Evolutionary conservation across 306 rosid species (phyloP).

Genomic region (Vigna hirtella): DNA sequence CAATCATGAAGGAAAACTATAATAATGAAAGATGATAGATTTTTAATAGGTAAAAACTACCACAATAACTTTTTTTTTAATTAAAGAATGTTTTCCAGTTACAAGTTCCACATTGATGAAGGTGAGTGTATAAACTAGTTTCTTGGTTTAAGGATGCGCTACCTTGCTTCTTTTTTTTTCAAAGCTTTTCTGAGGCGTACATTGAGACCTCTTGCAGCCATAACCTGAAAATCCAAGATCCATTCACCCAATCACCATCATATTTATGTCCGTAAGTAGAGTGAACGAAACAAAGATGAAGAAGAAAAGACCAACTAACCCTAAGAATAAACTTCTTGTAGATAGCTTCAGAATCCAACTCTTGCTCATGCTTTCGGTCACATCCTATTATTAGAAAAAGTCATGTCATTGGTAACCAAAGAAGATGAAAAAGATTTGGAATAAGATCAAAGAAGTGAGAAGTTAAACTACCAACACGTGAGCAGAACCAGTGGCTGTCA

Average conservation of each 20-base stretch:
- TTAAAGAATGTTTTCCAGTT: no score
- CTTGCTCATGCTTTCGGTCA: constrained; percentile 84
- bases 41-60: no score
- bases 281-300: constrained; percentile 29
- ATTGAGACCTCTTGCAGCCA: constrained; percentile 98
- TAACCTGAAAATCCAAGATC: constrained; percentile 63
- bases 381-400: constrained; percentile 60
- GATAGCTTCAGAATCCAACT: constrained; percentile 75
- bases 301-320: constrained; percentile 53
- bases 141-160: background rate
- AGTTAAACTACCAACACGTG: constrained; percentile 68
- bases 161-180: constrained; percentile 62
- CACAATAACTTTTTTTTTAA: no score
- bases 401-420: background rate
- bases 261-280: constrained; percentile 7
- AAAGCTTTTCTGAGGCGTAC: constrained; percentile 66
- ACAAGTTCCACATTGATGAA: no score
- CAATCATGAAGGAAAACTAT: no score
- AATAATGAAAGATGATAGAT: no score
- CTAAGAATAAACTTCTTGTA: constrained; percentile 82
- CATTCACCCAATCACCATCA: background rate
- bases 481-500: constrained; percentile 93
- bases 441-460: background rate
- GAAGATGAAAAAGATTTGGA: background rate
- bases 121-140: no score